Evolutionary conservation across 2,329 filamentous ascomycete genomes (phyloP), one percentile per base, ranked within the genome.

Genomic region (Pseudopithomyces chartarum): DNA sequence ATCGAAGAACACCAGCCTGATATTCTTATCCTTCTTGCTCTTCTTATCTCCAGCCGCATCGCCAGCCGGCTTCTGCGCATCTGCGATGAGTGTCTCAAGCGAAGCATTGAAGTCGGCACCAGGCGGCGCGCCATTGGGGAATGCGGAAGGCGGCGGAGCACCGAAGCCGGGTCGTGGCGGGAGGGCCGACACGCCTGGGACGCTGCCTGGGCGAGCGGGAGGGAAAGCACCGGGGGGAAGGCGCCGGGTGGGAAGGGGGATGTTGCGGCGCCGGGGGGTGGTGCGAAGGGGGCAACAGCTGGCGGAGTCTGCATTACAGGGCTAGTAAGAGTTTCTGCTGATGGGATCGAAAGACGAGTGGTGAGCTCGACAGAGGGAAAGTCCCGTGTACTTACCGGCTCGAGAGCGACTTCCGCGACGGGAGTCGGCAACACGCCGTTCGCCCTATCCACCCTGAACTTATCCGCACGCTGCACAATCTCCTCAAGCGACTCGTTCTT

Each of bases 1-100:
- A 71, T 96, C 91, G 60, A 87, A 87, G 79, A 95, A 97, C 29
- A 96, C 82, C 84, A 97, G 88, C 73, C 85, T 81, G 65, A 79
- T 81, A 40, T 73, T 73, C 62, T 74, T 68, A 70, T 87, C 88
- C 74, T 89, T 89, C 82, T 89, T 76, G 69, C 86, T 86, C 73
- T 90, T 87, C 66, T 74, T 73, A 50, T 74, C 67, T 34, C 61
- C 62, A n/a, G 60, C 55, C n/a, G 59, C 56, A 42, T 75, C 67
- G n/a, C 76, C 69, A 32, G 73, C 59, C 1, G 61, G 78, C 48
- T 79, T 77, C 51, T 78, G 79, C 34, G 79, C 80, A 43, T 79
- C 80, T 17, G 79, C 78, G 50, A 84, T 82, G 53, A 84, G 73
- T 56, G 82, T 79, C 61, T 85, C 81, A 44, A 82, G 71, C 42